Evolutionary conservation across 495 filamentous ascomycete genomes (phyloP).

Genomic region (Lasiosphaeriaceae sp.): DNA sequence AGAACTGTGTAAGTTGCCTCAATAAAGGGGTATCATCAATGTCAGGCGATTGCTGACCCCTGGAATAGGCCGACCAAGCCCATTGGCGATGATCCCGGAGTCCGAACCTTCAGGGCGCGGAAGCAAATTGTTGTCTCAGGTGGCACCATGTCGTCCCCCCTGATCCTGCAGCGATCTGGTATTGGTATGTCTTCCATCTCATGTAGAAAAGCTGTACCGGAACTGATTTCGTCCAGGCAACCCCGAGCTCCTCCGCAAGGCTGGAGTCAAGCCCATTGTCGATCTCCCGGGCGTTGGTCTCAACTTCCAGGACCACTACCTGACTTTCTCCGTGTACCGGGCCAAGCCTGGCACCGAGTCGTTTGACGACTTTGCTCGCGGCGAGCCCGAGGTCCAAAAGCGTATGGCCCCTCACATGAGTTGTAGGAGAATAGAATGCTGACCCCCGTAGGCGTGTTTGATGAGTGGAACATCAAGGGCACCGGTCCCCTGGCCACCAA

Average conservation of each 20-base stretch:
- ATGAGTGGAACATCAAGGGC: conserved; percentile 76
- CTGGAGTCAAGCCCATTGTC: conserved; percentile 66
- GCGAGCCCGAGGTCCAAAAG: conserved; percentile 66
- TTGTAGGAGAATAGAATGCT: no score
- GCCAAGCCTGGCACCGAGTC: conserved; percentile 75
- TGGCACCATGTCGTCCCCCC: conserved; percentile 73
- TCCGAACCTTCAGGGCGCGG: conserved; percentile 59
- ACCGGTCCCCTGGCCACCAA: conserved; percentile 80
- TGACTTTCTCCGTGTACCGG: conserved; percentile 71
- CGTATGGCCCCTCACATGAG: conserved; percentile 21
- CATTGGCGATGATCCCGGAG: conserved; percentile 13
- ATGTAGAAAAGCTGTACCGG: neutral
- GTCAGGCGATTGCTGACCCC: conserved; percentile 1
- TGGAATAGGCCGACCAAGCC: conserved; percentile 38
- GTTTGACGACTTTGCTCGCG: conserved; percentile 78
- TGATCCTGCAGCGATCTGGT: conserved; percentile 73
- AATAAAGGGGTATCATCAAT: neutral
- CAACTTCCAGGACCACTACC: conserved; percentile 85
- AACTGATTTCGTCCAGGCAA: conserved; percentile 34
- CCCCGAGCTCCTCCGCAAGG: conserved; percentile 67
- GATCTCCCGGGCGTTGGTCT: conserved; percentile 78
- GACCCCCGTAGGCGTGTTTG: conserved; percentile 45
- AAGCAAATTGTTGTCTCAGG: conserved; percentile 78
- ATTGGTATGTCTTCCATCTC: conserved; percentile 32
- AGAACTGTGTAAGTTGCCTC: conserved; percentile 38